A percentile compares a stretch with the other conserved stretches of the same genome.
Conservation (phyloP, 2,329 filamentous ascomycete genomes). For the Thelonectria olida region DNA sequence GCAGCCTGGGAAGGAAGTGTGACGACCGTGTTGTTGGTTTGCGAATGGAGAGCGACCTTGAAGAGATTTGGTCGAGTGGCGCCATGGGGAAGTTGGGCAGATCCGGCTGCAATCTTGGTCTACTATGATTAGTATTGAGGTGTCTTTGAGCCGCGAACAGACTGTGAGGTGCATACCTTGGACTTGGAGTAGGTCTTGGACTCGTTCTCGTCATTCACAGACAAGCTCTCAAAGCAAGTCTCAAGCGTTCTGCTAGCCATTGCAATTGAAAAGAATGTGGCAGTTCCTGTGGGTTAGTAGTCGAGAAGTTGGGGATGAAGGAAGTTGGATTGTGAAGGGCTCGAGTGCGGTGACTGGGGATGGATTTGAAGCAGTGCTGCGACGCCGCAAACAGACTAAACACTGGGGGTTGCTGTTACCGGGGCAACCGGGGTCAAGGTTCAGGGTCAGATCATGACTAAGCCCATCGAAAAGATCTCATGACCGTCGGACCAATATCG, state of each 20-base stretch:
- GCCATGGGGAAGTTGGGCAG: constrained; percentile 58
- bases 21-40: constrained; percentile 74
- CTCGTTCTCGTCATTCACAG: constrained; percentile 89
- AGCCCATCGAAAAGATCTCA: background rate
- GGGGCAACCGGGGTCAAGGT: constrained; percentile 3
- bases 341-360: constrained; percentile 17
- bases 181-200: constrained; percentile 71
- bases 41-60: constrained; percentile 84
- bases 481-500: background rate
- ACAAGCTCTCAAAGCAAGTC: constrained; percentile 87
- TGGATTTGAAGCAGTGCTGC: background rate
- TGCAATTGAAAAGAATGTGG: constrained; percentile 14
- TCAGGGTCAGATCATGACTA: background rate
- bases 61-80: constrained; percentile 81
- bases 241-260: constrained; percentile 85
- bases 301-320: constrained; percentile 12
- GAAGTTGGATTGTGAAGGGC: constrained; percentile 24
- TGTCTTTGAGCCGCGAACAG: background rate
- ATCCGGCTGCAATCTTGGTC: constrained; percentile 43
- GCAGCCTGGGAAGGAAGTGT: constrained; percentile 74
- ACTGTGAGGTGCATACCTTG: constrained; percentile 67
- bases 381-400: constrained; percentile 4
- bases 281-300: constrained; percentile 36
- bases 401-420: constrained; percentile 7
- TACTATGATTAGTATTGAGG: constrained; percentile 48